Conservation (phyloP, 345 rosid species). For the Gossypium australe region DNA sequence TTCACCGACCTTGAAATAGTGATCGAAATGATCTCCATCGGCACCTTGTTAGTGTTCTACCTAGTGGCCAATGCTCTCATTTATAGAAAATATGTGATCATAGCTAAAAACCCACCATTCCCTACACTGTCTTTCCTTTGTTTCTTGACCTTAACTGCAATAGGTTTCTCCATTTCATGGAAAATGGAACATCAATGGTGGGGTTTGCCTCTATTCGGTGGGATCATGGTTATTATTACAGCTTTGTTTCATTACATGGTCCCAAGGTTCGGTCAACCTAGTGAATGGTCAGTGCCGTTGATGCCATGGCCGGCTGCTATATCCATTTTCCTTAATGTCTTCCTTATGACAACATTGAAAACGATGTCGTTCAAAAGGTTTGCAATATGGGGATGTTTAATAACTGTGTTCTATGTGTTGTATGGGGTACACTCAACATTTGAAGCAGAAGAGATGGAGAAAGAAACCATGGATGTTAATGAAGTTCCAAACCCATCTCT, state of each 20-base stretch:
- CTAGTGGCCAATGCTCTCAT: constrained; percentile 85
- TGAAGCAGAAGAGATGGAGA: constrained; percentile 63
- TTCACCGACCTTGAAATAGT: constrained; percentile 74
- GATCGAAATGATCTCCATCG: constrained; percentile 59
- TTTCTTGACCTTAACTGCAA: constrained; percentile 49
- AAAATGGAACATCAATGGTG: constrained; percentile 47
- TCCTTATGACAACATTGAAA: constrained; percentile 66
- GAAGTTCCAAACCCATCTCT: constrained; percentile 29
- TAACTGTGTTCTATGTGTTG: constrained; percentile 59
- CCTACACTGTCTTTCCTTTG: constrained; percentile 60
- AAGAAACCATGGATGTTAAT: constrained; percentile 23
- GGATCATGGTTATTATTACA: constrained; percentile 34
- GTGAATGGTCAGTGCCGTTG: constrained; percentile 68
- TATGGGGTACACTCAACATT: constrained; percentile 90
- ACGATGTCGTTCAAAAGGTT: constrained; percentile 54
- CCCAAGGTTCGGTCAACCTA: constrained; percentile 17
- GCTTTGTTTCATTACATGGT: constrained; percentile 40
- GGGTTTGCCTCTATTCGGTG: constrained; percentile 46
- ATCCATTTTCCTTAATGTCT: constrained; percentile 68
- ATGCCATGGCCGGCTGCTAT: constrained; percentile 94
- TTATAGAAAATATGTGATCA: constrained; percentile 50
- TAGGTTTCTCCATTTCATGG: constrained; percentile 65
- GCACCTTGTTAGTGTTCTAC: constrained; percentile 86
- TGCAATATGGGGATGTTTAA: constrained; percentile 64
- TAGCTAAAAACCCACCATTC: constrained; percentile 40